Conservation (phyloP, 2,329 filamentous ascomycete species). For the Cercospora sojina region DNA sequence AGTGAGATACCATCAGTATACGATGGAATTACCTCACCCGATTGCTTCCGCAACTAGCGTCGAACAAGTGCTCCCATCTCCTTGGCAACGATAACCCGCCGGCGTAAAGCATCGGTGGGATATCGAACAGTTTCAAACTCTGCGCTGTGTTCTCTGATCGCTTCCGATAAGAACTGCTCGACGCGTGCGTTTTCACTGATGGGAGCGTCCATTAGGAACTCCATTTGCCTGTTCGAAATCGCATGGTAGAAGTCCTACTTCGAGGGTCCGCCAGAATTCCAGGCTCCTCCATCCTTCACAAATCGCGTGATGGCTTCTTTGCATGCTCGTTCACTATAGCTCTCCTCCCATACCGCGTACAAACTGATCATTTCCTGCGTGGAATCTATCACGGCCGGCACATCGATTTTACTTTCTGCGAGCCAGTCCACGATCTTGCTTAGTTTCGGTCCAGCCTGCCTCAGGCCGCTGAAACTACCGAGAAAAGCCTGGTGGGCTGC, state of each 20-base stretch:
- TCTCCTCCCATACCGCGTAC: constrained; percentile 72
- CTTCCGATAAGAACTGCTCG: not conserved
- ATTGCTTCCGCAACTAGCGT: not conserved
- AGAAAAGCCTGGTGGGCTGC: constrained; percentile 40
- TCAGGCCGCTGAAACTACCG: constrained; percentile 34
- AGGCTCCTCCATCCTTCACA: constrained; percentile 55
- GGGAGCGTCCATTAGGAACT: not conserved
- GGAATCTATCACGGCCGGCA: constrained; percentile 81
- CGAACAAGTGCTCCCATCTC: not conserved
- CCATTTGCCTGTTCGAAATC: not conserved
- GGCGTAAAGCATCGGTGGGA: not conserved
- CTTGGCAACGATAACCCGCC: not conserved
- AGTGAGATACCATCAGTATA: not conserved
- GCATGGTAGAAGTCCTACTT: constrained; percentile 1
- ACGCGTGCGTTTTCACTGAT: not conserved
- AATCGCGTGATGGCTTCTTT: constrained; percentile 64
- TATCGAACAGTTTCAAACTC: not conserved
- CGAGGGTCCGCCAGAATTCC: not conserved
- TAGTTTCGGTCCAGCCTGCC: constrained; percentile 41
- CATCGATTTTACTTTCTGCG: constrained; percentile 80
- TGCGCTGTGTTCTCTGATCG: not conserved
- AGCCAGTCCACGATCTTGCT: constrained; percentile 70
- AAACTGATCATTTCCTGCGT: constrained; percentile 89
- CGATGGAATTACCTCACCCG: not conserved
- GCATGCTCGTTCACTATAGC: constrained; percentile 63